Conservation (phyloP, 192 early-diverging fungal species). For the Umbelopsis sp. region DNA sequence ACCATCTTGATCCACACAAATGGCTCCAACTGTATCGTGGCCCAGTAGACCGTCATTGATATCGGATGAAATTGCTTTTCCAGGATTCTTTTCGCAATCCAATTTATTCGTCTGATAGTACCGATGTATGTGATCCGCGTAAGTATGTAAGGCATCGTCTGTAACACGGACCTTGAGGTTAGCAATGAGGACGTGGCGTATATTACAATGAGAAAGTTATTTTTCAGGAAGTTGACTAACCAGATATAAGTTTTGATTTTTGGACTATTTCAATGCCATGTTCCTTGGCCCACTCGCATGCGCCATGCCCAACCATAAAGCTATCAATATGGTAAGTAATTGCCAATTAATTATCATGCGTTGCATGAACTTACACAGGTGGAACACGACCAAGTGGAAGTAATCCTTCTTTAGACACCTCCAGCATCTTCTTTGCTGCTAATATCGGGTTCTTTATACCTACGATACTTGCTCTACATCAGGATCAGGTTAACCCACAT, state of each 20-base stretch:
- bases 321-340: constrained; percentile 15
- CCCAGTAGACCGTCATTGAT: constrained; percentile 12
- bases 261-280: constrained; percentile 7
- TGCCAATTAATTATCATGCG: not conserved
- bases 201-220: not conserved
- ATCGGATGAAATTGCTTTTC: not conserved
- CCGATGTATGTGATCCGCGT: constrained; percentile 15
- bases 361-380: constrained; percentile 41
- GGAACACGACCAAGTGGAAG: constrained; percentile 48
- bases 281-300: constrained; percentile 44
- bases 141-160: constrained; percentile 25
- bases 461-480: not conserved
- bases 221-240: constrained; percentile 13
- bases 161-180: not conserved
- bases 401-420: constrained; percentile 46
- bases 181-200: not conserved
- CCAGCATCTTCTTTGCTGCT: constrained; percentile 49
- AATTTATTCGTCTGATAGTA: not conserved
- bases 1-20: constrained; percentile 69
- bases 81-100: not conserved
- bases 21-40: constrained; percentile 88
- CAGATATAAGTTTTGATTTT: constrained; percentile 13
- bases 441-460: constrained; percentile 71
- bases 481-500: too few relatives aligned
- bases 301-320: constrained; percentile 60